Evolutionary conservation across 495 filamentous ascomycete species (phyloP).

Genomic region (Sabuloglossum arenarium): DNA sequence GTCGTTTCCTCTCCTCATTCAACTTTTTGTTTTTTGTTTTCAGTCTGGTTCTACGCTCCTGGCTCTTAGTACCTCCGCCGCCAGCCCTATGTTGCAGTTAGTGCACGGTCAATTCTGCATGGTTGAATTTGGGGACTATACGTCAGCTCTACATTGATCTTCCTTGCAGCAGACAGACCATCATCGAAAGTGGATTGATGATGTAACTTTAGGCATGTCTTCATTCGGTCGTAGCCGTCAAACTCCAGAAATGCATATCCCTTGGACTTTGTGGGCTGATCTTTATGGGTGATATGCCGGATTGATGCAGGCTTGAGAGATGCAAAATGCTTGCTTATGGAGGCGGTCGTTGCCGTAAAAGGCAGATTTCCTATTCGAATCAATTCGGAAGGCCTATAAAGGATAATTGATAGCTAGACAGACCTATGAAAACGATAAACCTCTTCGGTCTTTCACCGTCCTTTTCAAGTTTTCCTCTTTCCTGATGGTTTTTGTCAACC

Average conservation of each 20-base stretch:
- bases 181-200: slow-evolving; percentile 75
- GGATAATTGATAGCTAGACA: slow-evolving; percentile 3
- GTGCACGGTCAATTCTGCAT: not conserved
- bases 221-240: slow-evolving; percentile 72
- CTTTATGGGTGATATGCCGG: slow-evolving; percentile 54
- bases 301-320: slow-evolving; percentile 49
- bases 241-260: slow-evolving; percentile 93
- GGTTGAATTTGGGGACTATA: slow-evolving; percentile 17
- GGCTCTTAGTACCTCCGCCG: slow-evolving; percentile 63
- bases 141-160: slow-evolving; percentile 90
- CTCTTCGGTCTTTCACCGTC: slow-evolving; percentile 19
- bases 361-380: slow-evolving; percentile 54
- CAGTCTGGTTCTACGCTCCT: slow-evolving; percentile 51
- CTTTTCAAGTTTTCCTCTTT: slow-evolving; percentile 9
- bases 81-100: slow-evolving; percentile 30
- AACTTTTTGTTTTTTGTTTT: slow-evolving; percentile 72
- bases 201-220: slow-evolving; percentile 72
- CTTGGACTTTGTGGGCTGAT: slow-evolving; percentile 46
- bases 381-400: slow-evolving; percentile 4
- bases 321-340: slow-evolving; percentile 54
- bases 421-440: slow-evolving; percentile 76
- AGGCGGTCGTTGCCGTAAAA: slow-evolving; percentile 48
- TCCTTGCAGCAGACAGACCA: slow-evolving; percentile 31
- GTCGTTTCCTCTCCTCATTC: slow-evolving; percentile 49
- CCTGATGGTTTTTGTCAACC: slow-evolving; percentile 3